phyloP scores from a whole-genome alignment of 1,284 basidiomycete genomes.

The Cutaneotrichosporon sp. region DNA sequence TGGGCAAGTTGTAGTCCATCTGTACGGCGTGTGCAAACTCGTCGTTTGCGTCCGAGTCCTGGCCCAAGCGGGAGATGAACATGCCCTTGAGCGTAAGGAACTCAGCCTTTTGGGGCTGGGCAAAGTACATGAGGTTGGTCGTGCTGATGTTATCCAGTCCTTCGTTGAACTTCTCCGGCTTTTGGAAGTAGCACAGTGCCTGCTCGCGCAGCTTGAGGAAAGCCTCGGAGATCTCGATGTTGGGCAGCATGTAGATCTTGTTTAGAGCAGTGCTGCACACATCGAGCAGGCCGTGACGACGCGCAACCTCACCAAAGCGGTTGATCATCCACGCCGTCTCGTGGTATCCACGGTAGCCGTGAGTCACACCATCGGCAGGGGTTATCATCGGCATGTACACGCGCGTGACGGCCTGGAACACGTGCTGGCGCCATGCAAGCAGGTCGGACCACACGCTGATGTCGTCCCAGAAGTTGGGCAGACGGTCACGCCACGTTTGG shows the following conservation, averaged over 20 bases:
- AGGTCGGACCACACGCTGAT: conserved; percentile 99
- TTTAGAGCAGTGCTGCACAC: conserved; percentile 93
- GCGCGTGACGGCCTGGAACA: conserved; percentile 89
- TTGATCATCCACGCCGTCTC: conserved; percentile 99
- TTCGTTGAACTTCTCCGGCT: conserved; percentile 83
- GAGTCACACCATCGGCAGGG: conserved; percentile 57
- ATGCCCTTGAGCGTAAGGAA: conserved; percentile 99
- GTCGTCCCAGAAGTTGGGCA: conserved; percentile 95
- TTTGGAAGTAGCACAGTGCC: conserved; percentile 98
- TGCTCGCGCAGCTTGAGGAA: conserved; percentile 99
- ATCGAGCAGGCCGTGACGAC: conserved; percentile 93
- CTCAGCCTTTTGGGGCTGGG: conserved; percentile 88
- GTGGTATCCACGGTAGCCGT: conserved; percentile 97
- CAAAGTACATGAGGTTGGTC: conserved; percentile 98
- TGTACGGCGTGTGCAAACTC: conserved; percentile 95
- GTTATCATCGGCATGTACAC: conserved; percentile 87
- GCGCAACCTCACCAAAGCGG: conserved; percentile 97
- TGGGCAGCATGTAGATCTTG: conserved; percentile 97
- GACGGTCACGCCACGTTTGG: conserved; percentile 92
- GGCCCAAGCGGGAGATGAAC: conserved; percentile 86
- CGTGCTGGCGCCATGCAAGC: conserved; percentile 93
- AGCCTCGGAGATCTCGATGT: conserved; percentile 99
- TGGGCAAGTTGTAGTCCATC: conserved; percentile 89
- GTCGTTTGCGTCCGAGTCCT: conserved; percentile 84
- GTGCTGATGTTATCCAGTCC: conserved; percentile 99